Conservation (phyloP, 75 land plant genomes). For the Selaginella moellendorffii region DNA sequence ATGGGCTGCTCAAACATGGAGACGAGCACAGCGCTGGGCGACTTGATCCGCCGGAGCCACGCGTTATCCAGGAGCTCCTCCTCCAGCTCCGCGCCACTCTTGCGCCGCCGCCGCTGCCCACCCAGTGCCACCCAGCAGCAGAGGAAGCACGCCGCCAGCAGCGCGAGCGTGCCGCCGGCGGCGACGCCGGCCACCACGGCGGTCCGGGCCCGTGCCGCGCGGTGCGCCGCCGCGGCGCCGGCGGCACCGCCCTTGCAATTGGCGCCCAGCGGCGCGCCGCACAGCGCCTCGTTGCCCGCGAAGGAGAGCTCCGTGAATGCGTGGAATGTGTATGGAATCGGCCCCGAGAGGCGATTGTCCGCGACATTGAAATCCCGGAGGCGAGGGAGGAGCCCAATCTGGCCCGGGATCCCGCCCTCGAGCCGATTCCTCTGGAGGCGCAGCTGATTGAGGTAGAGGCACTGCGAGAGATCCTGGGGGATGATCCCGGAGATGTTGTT, state of each 20-base stretch:
- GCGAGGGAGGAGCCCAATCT: conserved; percentile 33
- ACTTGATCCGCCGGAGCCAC: conserved; percentile 33
- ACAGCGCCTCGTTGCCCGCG: conserved; percentile 45
- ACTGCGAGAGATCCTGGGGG: conserved; percentile 30
- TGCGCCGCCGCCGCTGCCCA: too few relatives aligned
- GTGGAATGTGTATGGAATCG: conserved; percentile 44
- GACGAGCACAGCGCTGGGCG: conserved; percentile 22
- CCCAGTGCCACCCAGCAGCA: too few relatives aligned
- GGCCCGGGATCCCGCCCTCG: conserved; percentile 39
- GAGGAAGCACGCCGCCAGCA: conserved; percentile 54
- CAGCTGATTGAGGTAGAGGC: conserved; percentile 39
- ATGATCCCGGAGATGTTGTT: conserved; percentile 56
- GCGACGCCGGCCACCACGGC: conserved; percentile 34
- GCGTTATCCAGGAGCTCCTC: conserved; percentile 22
- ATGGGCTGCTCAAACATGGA: conserved; percentile 81
- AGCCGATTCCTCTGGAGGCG: conserved; percentile 47
- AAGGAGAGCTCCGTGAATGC: conserved; percentile 11
- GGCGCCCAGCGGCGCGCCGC: conserved; percentile 38
- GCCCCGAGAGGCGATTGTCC: conserved; percentile 38
- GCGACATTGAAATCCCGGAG: conserved; percentile 37
- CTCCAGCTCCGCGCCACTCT: neutral
- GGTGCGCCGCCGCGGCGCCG: conserved; percentile 17
- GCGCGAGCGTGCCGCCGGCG: conserved; percentile 19
- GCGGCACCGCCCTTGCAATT: conserved; percentile 27
- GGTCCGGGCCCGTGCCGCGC: conserved; percentile 10